Percentiles rank a stretch among this genome's conserved stretches.
These are phyloP conservation scores for Logfia minima DNA, from an alignment of 129 eudicot genomes.

Conservation along the genomic window DNA sequence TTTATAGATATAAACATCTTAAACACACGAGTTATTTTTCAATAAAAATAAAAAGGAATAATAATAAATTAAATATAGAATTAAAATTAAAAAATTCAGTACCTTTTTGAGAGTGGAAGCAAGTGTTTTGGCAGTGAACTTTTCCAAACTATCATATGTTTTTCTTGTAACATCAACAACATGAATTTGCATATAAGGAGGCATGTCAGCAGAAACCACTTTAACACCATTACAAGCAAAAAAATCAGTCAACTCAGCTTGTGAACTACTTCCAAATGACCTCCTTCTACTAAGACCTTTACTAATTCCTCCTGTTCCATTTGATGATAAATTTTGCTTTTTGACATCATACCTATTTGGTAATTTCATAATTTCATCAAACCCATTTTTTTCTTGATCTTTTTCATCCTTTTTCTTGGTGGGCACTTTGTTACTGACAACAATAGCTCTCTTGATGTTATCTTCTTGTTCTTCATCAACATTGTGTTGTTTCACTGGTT, in stretches of 20 bases:
- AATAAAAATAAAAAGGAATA: neutral
- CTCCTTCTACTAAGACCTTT: constrained; percentile 38
- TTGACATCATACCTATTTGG: constrained; percentile 36
- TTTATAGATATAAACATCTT: too few species aligned
- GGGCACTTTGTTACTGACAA: constrained; percentile 24
- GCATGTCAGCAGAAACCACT: constrained; percentile 89
- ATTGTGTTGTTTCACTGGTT: constrained; percentile 18
- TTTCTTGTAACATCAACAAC: constrained; percentile 90
- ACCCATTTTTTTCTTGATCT: constrained; percentile 22
- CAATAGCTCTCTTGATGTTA: constrained; percentile 44
- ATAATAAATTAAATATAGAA: neutral
- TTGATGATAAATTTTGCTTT: constrained; percentile 34
- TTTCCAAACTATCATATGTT: constrained; percentile 86
- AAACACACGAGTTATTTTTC: too few species aligned
- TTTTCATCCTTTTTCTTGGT: neutral
- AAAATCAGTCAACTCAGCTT: constrained; percentile 72
- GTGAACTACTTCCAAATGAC: constrained; percentile 66
- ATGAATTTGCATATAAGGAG: constrained; percentile 93
- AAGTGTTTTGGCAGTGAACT: constrained; percentile 83
- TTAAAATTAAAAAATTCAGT: neutral
- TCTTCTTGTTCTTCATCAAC: constrained; percentile 20
- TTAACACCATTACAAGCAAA: constrained; percentile 71
- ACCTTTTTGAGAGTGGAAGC: constrained; percentile 92
- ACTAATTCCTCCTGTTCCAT: neutral
- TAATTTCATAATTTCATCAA: constrained; percentile 31